Conservation (phyloP, 1,284 basidiomycete species). For the Lignosus rhinocerotis region DNA sequence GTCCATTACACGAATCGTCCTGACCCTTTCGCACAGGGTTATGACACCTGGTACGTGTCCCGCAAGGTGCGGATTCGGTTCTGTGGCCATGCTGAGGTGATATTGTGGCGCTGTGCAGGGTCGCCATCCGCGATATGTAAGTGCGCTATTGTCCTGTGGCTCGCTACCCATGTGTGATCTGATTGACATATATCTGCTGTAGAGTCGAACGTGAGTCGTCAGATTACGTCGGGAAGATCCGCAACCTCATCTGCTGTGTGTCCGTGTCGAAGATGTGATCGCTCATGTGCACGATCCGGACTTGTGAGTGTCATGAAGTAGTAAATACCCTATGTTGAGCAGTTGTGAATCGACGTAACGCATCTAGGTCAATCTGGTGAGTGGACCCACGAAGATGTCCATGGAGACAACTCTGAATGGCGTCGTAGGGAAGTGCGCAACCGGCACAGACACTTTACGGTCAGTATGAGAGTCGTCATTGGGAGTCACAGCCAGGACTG, state of each 20-base stretch:
- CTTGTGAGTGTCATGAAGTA: slow-evolving; percentile 52
- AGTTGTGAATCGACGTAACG: slow-evolving; percentile 26
- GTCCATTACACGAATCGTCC: neutral
- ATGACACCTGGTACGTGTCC: slow-evolving; percentile 53
- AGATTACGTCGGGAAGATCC: neutral
- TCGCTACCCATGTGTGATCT: neutral
- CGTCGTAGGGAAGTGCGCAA: slow-evolving; percentile 78
- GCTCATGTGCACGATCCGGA: slow-evolving; percentile 67
- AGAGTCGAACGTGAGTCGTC: slow-evolving; percentile 45
- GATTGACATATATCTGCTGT: too few relatives aligned
- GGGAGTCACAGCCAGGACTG: neutral
- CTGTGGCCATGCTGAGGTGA: neutral
- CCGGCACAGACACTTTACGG: slow-evolving; percentile 81
- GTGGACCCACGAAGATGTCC: slow-evolving; percentile 27
- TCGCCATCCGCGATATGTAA: slow-evolving; percentile 76
- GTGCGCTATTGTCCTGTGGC: slow-evolving; percentile 29
- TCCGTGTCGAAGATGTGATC: slow-evolving; percentile 60
- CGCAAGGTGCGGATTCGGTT: neutral
- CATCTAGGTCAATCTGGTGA: slow-evolving; percentile 69
- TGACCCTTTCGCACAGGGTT: slow-evolving; percentile 39
- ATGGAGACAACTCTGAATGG: neutral
- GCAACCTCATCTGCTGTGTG: neutral
- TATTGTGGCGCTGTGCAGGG: slow-evolving; percentile 42
- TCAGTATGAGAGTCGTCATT: slow-evolving; percentile 33
- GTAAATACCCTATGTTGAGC: neutral